Percentiles rank a stretch among this genome's conserved stretches.
Evolutionary conservation across 495 filamentous ascomycete genomes (phyloP).

Genomic region (Lindgomyces ingoldianus): DNA sequence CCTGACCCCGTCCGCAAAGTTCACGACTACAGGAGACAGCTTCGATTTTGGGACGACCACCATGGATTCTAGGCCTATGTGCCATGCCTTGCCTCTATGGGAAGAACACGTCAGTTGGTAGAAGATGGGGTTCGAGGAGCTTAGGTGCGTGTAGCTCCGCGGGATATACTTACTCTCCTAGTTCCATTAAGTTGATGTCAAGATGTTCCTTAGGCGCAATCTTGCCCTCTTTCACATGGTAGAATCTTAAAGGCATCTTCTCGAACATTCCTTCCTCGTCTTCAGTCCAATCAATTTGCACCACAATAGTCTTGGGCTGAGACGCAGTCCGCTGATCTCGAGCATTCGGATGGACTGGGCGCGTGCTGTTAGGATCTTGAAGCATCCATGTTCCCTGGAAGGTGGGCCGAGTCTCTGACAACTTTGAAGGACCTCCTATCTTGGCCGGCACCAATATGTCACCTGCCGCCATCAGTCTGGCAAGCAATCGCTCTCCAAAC

Average conservation of each 20-base stretch:
- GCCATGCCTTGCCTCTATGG: slow-evolving; percentile 23
- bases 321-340: background rate
- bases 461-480: slow-evolving; percentile 6
- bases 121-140: too few relatives aligned
- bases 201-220: slow-evolving; percentile 4
- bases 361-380: slow-evolving; percentile 3
- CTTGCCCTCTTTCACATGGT: slow-evolving; percentile 3
- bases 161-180: slow-evolving; percentile 16
- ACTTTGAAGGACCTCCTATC: background rate
- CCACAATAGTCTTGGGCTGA: slow-evolving; percentile 1
- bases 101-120: background rate
- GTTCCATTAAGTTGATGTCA: slow-evolving; percentile 29
- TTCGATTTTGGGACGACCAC: background rate
- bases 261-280: slow-evolving; percentile 24
- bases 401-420: slow-evolving; percentile 18
- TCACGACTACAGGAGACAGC: background rate
- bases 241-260: slow-evolving; percentile 20
- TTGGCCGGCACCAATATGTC: slow-evolving; percentile 18
- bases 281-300: slow-evolving; percentile 28
- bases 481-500: background rate
- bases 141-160: too few relatives aligned
- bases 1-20: slow-evolving; percentile 23
- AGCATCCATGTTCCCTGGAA: slow-evolving; percentile 22
- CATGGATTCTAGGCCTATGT: slow-evolving; percentile 23
- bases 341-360: background rate